Evolutionary conservation across 495 filamentous ascomycete genomes (phyloP).

Genomic region (Trichocladium antarcticum): DNA sequence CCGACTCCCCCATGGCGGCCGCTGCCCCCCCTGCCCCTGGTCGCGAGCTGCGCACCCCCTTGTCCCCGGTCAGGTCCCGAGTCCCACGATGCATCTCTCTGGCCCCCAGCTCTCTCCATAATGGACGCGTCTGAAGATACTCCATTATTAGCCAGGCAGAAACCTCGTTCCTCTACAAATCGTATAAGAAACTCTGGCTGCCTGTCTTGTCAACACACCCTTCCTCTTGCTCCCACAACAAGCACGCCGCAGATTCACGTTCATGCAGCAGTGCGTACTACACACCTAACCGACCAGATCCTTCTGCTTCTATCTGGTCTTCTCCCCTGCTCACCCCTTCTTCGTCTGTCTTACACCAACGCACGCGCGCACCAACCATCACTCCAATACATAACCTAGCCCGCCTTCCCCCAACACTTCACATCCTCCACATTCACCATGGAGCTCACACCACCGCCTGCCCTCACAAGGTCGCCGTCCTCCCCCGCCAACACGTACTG

Average conservation of each 20-base stretch:
- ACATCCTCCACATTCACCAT: conserved; percentile 22
- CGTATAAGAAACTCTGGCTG: conserved; percentile 25
- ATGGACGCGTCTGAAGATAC: conserved; percentile 14
- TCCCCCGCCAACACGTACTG: conserved; percentile 39
- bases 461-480: conserved; percentile 38
- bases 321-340: conserved; percentile 4
- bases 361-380: too few relatives aligned
- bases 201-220: conserved; percentile 22
- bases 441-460: conserved; percentile 41
- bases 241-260: conserved; percentile 17
- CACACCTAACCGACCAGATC: conserved; percentile 5
- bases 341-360: conserved; percentile 15
- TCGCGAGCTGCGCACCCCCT: conserved; percentile 13
- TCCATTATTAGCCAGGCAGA: conserved; percentile 32
- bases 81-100: conserved; percentile 20
- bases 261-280: background rate
- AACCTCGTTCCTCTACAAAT: conserved; percentile 17
- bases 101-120: conserved; percentile 23
- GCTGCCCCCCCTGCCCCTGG: conserved; percentile 2
- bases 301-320: conserved; percentile 20
- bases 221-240: conserved; percentile 16
- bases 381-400: conserved; percentile 12
- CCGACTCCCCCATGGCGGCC: conserved; percentile 5
- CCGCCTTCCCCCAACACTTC: conserved; percentile 1
- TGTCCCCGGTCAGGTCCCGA: conserved; percentile 7